Percentiles rank a stretch among this genome's conserved stretches.
Evolutionary conservation across 192 early-diverging fungal species (phyloP).

Genomic region (Phycomyces blakesleeanus): DNA sequence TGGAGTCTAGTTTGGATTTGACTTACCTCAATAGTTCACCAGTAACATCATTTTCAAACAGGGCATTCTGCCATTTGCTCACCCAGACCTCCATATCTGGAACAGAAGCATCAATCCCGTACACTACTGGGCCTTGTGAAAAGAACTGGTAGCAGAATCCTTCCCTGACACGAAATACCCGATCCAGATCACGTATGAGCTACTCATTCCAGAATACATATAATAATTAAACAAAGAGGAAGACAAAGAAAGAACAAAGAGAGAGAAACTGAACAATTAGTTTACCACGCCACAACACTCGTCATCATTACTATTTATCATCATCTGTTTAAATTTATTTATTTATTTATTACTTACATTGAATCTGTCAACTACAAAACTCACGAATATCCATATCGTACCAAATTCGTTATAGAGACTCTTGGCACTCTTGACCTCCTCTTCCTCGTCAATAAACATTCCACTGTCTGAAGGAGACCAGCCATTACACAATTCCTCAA

Average conservation of each 20-base stretch:
- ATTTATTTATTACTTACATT: slow-evolving; percentile 14
- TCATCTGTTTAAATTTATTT: not conserved
- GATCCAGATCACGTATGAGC: slow-evolving; percentile 11
- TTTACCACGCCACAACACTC: too few species aligned
- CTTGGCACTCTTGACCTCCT: slow-evolving; percentile 27
- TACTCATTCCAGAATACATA: slow-evolving; percentile 3
- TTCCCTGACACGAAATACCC: slow-evolving; percentile 13
- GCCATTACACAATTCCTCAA: slow-evolving; percentile 31
- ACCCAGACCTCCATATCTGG: slow-evolving; percentile 19
- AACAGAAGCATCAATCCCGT: slow-evolving; percentile 10
- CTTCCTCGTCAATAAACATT: slow-evolving; percentile 5
- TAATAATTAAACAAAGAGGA: not conserved
- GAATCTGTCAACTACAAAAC: slow-evolving; percentile 17
- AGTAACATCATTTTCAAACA: slow-evolving; percentile 30
- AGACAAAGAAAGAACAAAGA: not conserved
- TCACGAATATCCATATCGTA: slow-evolving; percentile 28
- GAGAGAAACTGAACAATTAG: not conserved
- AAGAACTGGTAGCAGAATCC: slow-evolving; percentile 33
- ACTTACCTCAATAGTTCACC: slow-evolving; percentile 29
- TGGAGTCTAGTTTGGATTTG: too few species aligned
- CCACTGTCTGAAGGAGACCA: slow-evolving; percentile 21
- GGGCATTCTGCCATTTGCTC: slow-evolving; percentile 25
- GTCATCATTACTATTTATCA: too few species aligned
- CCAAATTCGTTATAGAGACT: slow-evolving; percentile 27
- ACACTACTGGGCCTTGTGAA: slow-evolving; percentile 13